Percentiles rank a stretch among this genome's conserved stretches.
Conservation (phyloP, 768 basidiomycete genomes). For the Tricholoma bakamatsutake region DNA sequence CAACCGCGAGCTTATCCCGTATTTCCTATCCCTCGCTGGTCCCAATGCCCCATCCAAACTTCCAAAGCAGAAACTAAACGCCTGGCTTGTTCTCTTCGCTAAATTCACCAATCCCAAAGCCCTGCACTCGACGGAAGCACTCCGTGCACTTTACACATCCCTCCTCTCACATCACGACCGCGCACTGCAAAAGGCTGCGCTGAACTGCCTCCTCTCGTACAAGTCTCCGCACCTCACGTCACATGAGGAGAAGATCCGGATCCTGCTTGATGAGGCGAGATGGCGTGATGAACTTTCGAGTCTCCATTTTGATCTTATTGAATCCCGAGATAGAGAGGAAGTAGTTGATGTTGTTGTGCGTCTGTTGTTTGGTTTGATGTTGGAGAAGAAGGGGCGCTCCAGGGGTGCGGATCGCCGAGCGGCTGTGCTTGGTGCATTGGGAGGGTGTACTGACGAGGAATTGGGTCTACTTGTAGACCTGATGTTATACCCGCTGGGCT, state of each 20-base stretch:
- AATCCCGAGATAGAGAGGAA: conserved; percentile 51
- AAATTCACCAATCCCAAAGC: conserved; percentile 95
- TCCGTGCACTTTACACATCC: conserved; percentile 62
- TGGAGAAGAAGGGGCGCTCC: conserved; percentile 67
- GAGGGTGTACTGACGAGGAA: conserved; percentile 67
- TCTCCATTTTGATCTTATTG: conserved; percentile 56
- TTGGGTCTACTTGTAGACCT: conserved; percentile 74
- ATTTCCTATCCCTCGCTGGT: conserved; percentile 58
- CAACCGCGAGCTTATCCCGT: conserved; percentile 79
- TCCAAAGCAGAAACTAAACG: conserved; percentile 54
- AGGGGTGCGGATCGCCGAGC: conserved; percentile 64
- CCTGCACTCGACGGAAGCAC: conserved; percentile 56
- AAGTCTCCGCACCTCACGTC: conserved; percentile 53
- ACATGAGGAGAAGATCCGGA: conserved; percentile 60
- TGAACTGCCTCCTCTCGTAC: conserved; percentile 80
- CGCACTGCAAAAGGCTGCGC: conserved; percentile 63
- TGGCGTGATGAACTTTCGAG: conserved; percentile 86
- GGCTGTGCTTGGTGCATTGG: conserved; percentile 69
- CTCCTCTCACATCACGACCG: conserved; percentile 84
- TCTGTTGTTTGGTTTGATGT: conserved; percentile 83
- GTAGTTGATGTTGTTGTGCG: conserved; percentile 68
- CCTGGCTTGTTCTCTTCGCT: conserved; percentile 82
- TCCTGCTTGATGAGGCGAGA: conserved; percentile 74
- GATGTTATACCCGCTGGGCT: conserved; percentile 73
- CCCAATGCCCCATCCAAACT: conserved; percentile 36